Base-by-base conservation (phyloP, 192 early-diverging fungal genomes). In the Coemansia sp. region DNA sequence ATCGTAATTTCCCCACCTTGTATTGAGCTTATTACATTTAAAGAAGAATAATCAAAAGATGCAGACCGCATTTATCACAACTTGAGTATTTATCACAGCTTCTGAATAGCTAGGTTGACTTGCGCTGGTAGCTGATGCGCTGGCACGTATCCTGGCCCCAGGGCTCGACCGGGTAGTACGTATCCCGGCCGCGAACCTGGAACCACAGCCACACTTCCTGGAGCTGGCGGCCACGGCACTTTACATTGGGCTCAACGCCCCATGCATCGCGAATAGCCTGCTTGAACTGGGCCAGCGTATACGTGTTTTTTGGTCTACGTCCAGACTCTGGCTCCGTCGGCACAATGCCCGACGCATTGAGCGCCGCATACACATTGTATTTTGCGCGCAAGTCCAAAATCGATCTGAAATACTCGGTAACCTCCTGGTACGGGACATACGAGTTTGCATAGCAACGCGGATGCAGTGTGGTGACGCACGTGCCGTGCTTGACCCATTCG, bases 401-500 rank as follows among this genome's bases (percentile, higher is more conserved):
- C 22, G 73, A 75, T 24, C 65, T 59, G 60, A 92, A 86, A 51
- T 88, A 92, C 56, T 82, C 84, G 54, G 67, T 65, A 0, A 88
- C 82, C 60, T 88, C 88, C 24, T 87, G 66, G 49, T 85, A 61
- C 45, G 79, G 59, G 19, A 43, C 53, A 35, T 83, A 87, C 17
- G 39, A 47, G 12, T 48, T 61, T 15, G 27, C 66, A 60, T 83
- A 86, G 82, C 91, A 92, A 3, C 29, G 19, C 17, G 88, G 89
- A 15, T 79, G 76, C 43, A 90, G 66, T 1, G 88, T 90, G 2
- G 84, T 81, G 7, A 90, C 85, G 71, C 89, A 92, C 7, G 88
- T 90, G 19, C 91, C 91, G 66, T 93, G 91, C 82, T 93, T 93
- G 81, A 67, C 71, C 88, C 87, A 93, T 56, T 93, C 91, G 66